A percentile compares a stretch with the other conserved stretches of the same genome.
Conservation (phyloP, 2,329 filamentous ascomycete genomes). For the Aspergillus sp. region DNA sequence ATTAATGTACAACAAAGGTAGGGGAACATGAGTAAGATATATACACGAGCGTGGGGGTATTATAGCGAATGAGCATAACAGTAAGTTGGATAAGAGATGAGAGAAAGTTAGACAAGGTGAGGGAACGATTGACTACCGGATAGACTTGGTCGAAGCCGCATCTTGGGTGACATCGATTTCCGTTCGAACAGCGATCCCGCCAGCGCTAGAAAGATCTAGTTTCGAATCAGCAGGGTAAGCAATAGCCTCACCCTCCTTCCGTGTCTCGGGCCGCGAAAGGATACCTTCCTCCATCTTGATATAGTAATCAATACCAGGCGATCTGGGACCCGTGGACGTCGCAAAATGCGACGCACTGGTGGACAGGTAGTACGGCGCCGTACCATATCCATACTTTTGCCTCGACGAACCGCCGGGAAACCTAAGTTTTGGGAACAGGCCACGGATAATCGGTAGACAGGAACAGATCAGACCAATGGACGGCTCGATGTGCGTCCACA, state of each 20-base stretch:
- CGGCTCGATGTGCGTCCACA: constrained; percentile 32
- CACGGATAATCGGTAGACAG: constrained; percentile 29
- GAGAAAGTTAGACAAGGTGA: neutral
- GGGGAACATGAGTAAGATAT: neutral
- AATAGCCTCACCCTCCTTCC: constrained; percentile 1
- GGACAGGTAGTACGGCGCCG: constrained; percentile 20
- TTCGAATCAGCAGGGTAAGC: constrained; percentile 10
- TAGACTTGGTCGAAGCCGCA: constrained; percentile 11
- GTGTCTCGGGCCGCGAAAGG: constrained; percentile 5
- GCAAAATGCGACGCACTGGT: constrained; percentile 19
- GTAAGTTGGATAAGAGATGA: neutral
- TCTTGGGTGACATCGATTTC: constrained; percentile 23
- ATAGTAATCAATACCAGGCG: constrained; percentile 20
- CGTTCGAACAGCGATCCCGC: constrained; percentile 24
- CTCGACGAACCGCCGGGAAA: constrained; percentile 4
- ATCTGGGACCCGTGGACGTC: constrained; percentile 15
- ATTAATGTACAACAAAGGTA: neutral
- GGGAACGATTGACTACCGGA: constrained; percentile 1
- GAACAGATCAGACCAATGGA: constrained; percentile 30
- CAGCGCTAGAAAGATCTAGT: constrained; percentile 8
- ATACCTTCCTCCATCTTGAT: constrained; percentile 21
- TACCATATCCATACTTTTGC: constrained; percentile 14
- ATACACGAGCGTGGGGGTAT: neutral
- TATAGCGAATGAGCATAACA: neutral
- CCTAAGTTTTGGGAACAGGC: constrained; percentile 24